Evolutionary conservation across 768 basidiomycete genomes (phyloP), one percentile per base, ranked within the genome.

Genomic region (Filobasidium floriforme): DNA sequence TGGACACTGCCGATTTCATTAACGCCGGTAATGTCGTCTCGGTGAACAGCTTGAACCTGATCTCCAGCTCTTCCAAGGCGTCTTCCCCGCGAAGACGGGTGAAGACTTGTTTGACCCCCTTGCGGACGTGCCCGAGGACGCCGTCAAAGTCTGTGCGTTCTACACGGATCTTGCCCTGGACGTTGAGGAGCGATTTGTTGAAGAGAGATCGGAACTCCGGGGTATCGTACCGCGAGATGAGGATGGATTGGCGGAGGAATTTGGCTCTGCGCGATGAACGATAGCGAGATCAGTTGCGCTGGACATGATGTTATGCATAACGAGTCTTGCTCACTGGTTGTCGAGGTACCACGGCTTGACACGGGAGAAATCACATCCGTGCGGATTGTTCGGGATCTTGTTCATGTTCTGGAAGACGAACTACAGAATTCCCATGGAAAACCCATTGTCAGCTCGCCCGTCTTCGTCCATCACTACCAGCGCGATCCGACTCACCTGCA

Each of bases 321-420:
- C 12, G 41, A 41, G 37, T 40, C 9, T 19, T 12, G 80, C 90
- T 74, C 79, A 96, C 93, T 91, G 85, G 75, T 88, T 89, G 71
- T 98, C 94, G 12, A 98, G 84, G 77, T 93, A 96, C 96, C 96
- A 98, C 0, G 92, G 90, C 79, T 96, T 98, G 72, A 98, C 89
- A 12, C 96, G 86, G 11, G 92, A 94, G 80, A 98, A 97, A 79
- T 98, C 96, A 26, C 89, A 85, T 68, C 93, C 89, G 70, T 88
- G 93, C 1, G 92, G 90, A 72, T 93, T 89, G 73, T 92, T 90
- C 0, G 96, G 96, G 12, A 96, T 82, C 71, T 88, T 83, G 80
- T 97, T 98, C 66, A 97, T 79, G 70, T 88, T 84, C 7, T 85
- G 85, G 71, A 99, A 83, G 60, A 96, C 85, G 75, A 89, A 92